A percentile compares a stretch with the other conserved stretches of the same genome.
phyloP scores from a whole-genome alignment of 345 rosid species.

The Aquilaria yunnanensis region DNA sequence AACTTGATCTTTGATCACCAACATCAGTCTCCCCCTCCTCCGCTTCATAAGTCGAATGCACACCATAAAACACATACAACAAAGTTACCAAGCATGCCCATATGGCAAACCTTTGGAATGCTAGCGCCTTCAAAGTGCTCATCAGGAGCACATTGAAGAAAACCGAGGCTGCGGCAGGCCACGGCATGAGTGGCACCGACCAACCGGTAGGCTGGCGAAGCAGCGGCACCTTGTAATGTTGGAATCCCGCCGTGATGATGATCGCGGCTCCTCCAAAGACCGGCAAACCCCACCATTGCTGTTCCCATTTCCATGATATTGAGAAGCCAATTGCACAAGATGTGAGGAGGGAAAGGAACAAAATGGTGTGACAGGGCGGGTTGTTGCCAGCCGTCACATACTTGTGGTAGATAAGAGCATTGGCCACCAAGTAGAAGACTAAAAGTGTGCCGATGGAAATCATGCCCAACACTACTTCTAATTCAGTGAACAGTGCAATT shows the following conservation, averaged over 20 bases:
- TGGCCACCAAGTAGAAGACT: constrained; percentile 87
- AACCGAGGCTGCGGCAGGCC: constrained; percentile 74
- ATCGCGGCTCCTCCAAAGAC: constrained; percentile 36
- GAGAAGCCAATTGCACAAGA: constrained; percentile 51
- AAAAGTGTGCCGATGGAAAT: constrained; percentile 75
- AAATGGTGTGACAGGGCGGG: constrained; percentile 46
- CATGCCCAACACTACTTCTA: constrained; percentile 55
- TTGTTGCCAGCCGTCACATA: constrained; percentile 40
- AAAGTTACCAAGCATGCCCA: constrained; percentile 64
- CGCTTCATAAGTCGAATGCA: constrained; percentile 75
- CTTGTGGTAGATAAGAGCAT: constrained; percentile 73
- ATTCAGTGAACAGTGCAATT: constrained; percentile 80
- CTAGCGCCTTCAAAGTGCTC: constrained; percentile 48
- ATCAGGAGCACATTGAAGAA: constrained; percentile 73
- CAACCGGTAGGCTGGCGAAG: constrained; percentile 27
- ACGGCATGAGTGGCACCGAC: constrained; percentile 93
- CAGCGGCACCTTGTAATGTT: constrained; percentile 29
- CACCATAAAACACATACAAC: constrained; percentile 81
- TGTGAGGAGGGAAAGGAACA: constrained; percentile 72
- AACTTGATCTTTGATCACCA: constrained; percentile 20
- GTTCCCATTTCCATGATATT: constrained; percentile 53
- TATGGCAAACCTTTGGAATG: constrained; percentile 62
- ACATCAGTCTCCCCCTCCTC: constrained; percentile 48
- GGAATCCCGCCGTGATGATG: constrained; percentile 35
- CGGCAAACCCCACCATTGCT: constrained; percentile 49